Percentiles rank a stretch among this genome's conserved stretches.
phyloP scores from a whole-genome alignment of 768 basidiomycete species.

The Pleurotus cornucopiae region DNA sequence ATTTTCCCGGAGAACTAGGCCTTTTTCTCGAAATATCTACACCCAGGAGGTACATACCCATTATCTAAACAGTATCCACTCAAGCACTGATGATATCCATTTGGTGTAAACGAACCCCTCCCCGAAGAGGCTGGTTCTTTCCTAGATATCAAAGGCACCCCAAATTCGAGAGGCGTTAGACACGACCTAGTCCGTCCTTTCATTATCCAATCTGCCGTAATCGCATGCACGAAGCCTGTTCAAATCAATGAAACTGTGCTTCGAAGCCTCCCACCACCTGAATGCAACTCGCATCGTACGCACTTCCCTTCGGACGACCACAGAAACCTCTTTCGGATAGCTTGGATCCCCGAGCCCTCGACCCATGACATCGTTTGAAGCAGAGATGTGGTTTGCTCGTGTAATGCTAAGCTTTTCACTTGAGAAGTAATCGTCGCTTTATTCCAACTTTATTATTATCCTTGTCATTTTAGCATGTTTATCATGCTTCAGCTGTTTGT shows the following conservation, averaged over 20 bases:
- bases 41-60: too few species aligned
- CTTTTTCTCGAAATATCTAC: too few species aligned
- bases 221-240: not conserved
- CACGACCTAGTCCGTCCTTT: not conserved
- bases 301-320: too few species aligned
- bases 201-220: constrained; percentile 7
- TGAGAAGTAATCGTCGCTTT: too few species aligned
- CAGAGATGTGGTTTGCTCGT: too few species aligned
- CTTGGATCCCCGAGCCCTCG: not conserved
- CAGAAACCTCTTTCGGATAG: not conserved
- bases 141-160: too few species aligned
- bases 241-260: constrained; percentile 9
- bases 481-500: too few species aligned
- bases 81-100: too few species aligned
- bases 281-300: not conserved
- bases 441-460: not conserved
- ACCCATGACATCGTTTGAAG: not conserved
- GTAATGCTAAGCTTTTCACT: too few species aligned
- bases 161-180: not conserved
- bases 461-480: not conserved
- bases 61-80: too few species aligned
- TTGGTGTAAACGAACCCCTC: not conserved
- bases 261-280: constrained; percentile 1
- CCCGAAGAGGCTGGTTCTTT: not conserved
- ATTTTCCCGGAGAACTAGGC: too few species aligned